Conservation (phyloP, 352 stramenopile species). For the Phytophthora pseudosyringae region DNA sequence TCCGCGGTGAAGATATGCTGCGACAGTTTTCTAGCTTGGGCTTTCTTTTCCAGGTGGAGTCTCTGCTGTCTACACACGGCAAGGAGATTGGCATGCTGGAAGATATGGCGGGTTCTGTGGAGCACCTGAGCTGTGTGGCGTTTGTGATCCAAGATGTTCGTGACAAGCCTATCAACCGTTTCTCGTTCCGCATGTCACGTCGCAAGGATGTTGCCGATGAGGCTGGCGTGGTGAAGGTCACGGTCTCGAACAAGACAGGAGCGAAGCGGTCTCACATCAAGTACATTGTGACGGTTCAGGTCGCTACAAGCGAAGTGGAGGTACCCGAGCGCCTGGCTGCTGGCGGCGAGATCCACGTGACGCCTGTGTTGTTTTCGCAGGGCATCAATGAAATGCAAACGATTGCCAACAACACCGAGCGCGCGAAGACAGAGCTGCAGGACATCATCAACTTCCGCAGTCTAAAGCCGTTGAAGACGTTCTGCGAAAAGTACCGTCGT, state of each 20-base stretch:
- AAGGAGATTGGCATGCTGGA: constrained; percentile 97
- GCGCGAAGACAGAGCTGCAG: constrained; percentile 88
- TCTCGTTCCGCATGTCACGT: constrained; percentile 87
- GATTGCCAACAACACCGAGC: constrained; percentile 92
- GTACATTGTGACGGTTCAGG: constrained; percentile 87
- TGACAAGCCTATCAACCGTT: constrained; percentile 86
- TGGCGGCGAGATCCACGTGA: constrained; percentile 83
- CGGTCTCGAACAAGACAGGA: constrained; percentile 63
- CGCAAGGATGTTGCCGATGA: constrained; percentile 82
- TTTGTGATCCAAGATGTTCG: constrained; percentile 88
- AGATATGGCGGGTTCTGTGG: constrained; percentile 87
- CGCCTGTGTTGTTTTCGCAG: constrained; percentile 88
- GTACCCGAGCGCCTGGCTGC: constrained; percentile 70
- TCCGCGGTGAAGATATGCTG: constrained; percentile 83
- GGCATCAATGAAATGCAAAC: constrained; percentile 97
- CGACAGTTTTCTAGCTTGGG: constrained; percentile 82
- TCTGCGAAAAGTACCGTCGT: constrained; percentile 83
- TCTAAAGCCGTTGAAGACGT: constrained; percentile 81
- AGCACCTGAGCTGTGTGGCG: constrained; percentile 85
- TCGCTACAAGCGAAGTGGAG: constrained; percentile 77
- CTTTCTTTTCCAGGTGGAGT: constrained; percentile 93
- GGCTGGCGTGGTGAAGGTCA: constrained; percentile 81
- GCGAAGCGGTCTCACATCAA: constrained; percentile 70
- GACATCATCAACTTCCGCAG: constrained; percentile 92
- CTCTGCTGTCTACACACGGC: constrained; percentile 93